Evolutionary conservation across 2,329 filamentous ascomycete genomes (phyloP).

Genomic region (Colletotrichum abscissum): DNA sequence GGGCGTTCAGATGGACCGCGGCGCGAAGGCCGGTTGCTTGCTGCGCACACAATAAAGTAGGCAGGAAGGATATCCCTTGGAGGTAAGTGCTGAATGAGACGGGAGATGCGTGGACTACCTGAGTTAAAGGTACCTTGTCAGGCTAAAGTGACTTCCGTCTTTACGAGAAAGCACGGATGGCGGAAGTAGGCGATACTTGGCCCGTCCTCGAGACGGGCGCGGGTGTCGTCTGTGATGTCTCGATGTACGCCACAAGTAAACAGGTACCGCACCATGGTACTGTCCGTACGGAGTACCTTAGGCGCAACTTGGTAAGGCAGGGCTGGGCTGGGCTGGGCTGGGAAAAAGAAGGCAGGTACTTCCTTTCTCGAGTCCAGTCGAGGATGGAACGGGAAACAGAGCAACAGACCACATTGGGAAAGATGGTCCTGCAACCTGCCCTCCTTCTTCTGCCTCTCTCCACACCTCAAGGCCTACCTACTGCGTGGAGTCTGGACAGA

Average conservation of each 20-base stretch:
- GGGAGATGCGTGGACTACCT: not conserved
- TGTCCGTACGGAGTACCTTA: too few relatives aligned
- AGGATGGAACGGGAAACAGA: not conserved
- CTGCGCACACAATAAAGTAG: not conserved
- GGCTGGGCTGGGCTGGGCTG: not conserved
- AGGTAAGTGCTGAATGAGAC: conserved; percentile 9
- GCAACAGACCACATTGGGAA: not conserved
- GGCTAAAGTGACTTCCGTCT: too few relatives aligned
- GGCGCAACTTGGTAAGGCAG: not conserved
- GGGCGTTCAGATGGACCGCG: conserved; percentile 28
- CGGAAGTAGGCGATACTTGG: conserved; percentile 22
- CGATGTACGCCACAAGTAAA: not conserved
- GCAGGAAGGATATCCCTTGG: not conserved
- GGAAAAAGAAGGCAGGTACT: not conserved
- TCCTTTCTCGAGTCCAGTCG: not conserved
- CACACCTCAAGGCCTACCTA: not conserved
- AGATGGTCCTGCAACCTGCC: not conserved
- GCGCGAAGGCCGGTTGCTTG: conserved; percentile 21
- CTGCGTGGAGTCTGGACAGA: too few relatives aligned
- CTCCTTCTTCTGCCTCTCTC: not conserved
- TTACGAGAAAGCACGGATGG: not conserved
- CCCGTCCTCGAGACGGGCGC: conserved; percentile 5
- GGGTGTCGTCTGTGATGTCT: too few relatives aligned
- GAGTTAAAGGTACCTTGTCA: too few relatives aligned
- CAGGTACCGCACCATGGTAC: not conserved